Evolutionary conservation across 768 basidiomycete species (phyloP).

Genomic region (Agrocybe pediades): DNA sequence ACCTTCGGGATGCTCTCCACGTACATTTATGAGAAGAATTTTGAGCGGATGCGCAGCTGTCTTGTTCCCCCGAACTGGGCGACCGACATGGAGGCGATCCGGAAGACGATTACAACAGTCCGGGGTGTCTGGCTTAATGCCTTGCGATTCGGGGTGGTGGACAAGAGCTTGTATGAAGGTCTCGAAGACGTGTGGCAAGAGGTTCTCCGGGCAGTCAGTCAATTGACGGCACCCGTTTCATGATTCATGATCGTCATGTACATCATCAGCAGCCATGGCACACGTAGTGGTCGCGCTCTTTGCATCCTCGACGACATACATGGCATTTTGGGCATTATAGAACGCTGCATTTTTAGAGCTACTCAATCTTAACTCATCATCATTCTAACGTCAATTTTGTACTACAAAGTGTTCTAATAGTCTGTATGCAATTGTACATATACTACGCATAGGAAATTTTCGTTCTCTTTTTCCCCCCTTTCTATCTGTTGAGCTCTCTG

Average conservation of each 20-base stretch:
- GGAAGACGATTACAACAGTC: slow-evolving; percentile 1
- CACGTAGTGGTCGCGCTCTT: not conserved
- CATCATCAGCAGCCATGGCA: not conserved
- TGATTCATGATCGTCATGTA: not conserved
- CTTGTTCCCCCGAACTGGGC: slow-evolving; percentile 12
- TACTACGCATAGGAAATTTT: no score
- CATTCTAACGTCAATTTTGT: no score
- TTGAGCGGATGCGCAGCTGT: slow-evolving; percentile 3
- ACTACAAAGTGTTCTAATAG: no score
- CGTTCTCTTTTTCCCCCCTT: no score
- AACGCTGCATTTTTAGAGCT: no score
- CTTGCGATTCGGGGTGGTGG: slow-evolving; percentile 14
- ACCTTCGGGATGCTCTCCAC: slow-evolving; percentile 8
- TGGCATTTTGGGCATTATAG: not conserved
- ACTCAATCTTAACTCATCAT: no score
- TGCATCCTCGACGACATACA: not conserved
- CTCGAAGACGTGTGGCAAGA: slow-evolving; percentile 16
- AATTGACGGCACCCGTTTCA: slow-evolving; percentile 1
- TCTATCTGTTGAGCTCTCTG: no score
- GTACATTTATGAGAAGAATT: slow-evolving; percentile 12
- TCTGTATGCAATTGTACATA: no score
- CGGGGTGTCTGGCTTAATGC: slow-evolving; percentile 19
- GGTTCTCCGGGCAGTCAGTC: slow-evolving; percentile 1
- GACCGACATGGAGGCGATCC: slow-evolving; percentile 1
- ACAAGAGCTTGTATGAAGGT: slow-evolving; percentile 9